Conservation (phyloP, 495 filamentous ascomycete species). For the Talaromyces liani region DNA sequence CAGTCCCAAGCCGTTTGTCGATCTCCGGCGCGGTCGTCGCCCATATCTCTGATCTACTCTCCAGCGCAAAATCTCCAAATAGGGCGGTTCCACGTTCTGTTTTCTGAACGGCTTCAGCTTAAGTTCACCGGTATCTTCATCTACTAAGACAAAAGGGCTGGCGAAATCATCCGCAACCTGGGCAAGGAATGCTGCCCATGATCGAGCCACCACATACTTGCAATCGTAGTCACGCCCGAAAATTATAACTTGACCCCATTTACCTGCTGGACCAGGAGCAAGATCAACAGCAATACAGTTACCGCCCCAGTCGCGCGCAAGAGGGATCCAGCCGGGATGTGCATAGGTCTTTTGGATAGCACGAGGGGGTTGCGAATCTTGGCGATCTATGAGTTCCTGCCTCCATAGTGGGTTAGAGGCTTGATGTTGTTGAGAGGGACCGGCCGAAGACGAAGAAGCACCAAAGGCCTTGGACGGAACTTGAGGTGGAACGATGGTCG, state of each 20-base stretch:
- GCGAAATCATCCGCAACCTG: constrained; percentile 82
- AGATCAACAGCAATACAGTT: constrained; percentile 95
- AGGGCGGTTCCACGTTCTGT: constrained; percentile 81
- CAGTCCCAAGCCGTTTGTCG: constrained; percentile 32
- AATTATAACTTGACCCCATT: constrained; percentile 95
- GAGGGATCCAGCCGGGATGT: constrained; percentile 91
- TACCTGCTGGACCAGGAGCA: constrained; percentile 80
- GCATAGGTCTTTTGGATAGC: constrained; percentile 90
- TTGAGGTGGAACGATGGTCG: constrained; percentile 45
- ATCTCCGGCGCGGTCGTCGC: constrained; percentile 45
- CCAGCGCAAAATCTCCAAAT: constrained; percentile 92
- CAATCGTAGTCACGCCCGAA: constrained; percentile 97
- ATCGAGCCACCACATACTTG: constrained; percentile 91
- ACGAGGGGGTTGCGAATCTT: constrained; percentile 80
- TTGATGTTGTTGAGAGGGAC: constrained; percentile 36
- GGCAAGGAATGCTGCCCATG: constrained; percentile 84
- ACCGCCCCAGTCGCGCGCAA: constrained; percentile 96
- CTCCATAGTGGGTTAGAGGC: constrained; percentile 62
- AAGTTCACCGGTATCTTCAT: constrained; percentile 86
- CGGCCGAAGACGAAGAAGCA: constrained; percentile 51
- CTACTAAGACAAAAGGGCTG: constrained; percentile 78
- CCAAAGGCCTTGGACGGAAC: constrained; percentile 61
- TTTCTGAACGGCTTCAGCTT: constrained; percentile 88
- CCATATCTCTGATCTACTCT: constrained; percentile 92
- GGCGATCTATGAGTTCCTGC: constrained; percentile 73